A percentile compares a stretch with the other conserved stretches of the same genome.
These are phyloP conservation scores for Populus pruinosa DNA, from an alignment of 345 rosid species.

Conservation along the genomic window DNA sequence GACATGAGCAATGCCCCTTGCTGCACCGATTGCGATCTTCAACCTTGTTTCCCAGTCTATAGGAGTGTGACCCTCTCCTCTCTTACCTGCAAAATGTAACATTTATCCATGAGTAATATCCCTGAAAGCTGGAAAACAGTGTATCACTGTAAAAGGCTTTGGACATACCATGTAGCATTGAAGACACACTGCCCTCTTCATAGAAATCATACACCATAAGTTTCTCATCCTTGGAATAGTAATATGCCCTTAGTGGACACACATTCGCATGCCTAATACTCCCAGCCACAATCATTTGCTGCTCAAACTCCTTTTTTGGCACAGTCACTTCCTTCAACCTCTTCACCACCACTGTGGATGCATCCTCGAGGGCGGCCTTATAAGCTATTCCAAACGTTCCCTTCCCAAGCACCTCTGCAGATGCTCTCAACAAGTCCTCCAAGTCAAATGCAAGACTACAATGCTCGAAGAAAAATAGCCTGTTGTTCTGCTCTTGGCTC, in stretches of 20 bases:
- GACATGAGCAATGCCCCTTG: slow-evolving; percentile 26
- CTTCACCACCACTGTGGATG: slow-evolving; percentile 30
- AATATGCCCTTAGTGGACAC: slow-evolving; percentile 24
- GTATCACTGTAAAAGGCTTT: not conserved
- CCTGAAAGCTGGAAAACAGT: not conserved
- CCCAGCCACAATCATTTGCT: slow-evolving; percentile 25
- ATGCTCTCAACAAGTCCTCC: slow-evolving; percentile 34
- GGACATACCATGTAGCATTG: slow-evolving; percentile 23
- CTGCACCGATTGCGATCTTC: slow-evolving; percentile 26
- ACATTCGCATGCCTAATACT: slow-evolving; percentile 22
- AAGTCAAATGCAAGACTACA: slow-evolving; percentile 35
- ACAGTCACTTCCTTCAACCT: slow-evolving; percentile 27
- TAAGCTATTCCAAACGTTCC: slow-evolving; percentile 31
- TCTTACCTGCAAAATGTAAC: slow-evolving; percentile 17
- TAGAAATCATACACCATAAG: slow-evolving; percentile 25
- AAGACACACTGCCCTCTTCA: slow-evolving; percentile 27
- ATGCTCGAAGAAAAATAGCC: slow-evolving; percentile 30
- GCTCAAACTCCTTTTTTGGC: slow-evolving; percentile 26
- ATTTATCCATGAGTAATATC: not conserved
- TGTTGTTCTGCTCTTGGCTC: slow-evolving; percentile 15
- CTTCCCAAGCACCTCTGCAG: slow-evolving; percentile 35
- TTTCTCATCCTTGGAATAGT: slow-evolving; percentile 32
- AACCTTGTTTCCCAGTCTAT: slow-evolving; percentile 34
- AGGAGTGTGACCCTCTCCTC: slow-evolving; percentile 21
- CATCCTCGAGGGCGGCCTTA: slow-evolving; percentile 34